Conservation (phyloP, 2,329 filamentous ascomycete genomes). For the Cladophialophora immunda region DNA sequence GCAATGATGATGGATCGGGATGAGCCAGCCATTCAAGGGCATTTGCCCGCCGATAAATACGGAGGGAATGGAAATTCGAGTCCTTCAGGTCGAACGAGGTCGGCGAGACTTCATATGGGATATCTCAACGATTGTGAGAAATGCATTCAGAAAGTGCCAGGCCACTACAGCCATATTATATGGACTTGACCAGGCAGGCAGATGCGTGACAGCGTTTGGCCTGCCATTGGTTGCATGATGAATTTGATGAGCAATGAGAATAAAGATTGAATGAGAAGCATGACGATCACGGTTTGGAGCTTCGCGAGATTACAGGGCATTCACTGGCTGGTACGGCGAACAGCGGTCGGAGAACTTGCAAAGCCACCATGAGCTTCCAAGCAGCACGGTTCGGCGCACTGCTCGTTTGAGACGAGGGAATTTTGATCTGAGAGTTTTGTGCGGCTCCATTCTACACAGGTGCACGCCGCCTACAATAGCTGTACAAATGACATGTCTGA, state of each 20-base stretch:
- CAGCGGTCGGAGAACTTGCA: neutral
- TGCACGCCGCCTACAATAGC: constrained; percentile 3
- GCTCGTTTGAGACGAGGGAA: neutral
- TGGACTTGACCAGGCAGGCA: constrained; percentile 37
- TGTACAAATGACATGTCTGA: constrained; percentile 19
- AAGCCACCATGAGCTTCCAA: neutral
- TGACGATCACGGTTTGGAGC: constrained; percentile 11
- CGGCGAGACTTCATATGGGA: constrained; percentile 74
- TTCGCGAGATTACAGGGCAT: neutral
- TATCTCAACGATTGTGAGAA: constrained; percentile 81
- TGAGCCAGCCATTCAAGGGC: constrained; percentile 20
- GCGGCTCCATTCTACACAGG: neutral
- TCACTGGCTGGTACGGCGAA: neutral
- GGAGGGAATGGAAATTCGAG: constrained; percentile 30
- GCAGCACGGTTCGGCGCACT: neutral
- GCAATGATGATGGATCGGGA: constrained; percentile 33
- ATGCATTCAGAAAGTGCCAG: constrained; percentile 76
- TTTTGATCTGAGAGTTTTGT: constrained; percentile 1
- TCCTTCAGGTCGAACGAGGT: constrained; percentile 26
- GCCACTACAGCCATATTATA: constrained; percentile 83
- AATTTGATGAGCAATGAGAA: constrained; percentile 6
- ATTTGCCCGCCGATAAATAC: constrained; percentile 13
- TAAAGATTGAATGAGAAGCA: constrained; percentile 23
- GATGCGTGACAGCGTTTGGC: neutral
- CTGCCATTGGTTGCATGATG: constrained; percentile 7